Evolutionary conservation across 106 monocot genomes (phyloP).

Genomic region (Acorus gramineus): DNA sequence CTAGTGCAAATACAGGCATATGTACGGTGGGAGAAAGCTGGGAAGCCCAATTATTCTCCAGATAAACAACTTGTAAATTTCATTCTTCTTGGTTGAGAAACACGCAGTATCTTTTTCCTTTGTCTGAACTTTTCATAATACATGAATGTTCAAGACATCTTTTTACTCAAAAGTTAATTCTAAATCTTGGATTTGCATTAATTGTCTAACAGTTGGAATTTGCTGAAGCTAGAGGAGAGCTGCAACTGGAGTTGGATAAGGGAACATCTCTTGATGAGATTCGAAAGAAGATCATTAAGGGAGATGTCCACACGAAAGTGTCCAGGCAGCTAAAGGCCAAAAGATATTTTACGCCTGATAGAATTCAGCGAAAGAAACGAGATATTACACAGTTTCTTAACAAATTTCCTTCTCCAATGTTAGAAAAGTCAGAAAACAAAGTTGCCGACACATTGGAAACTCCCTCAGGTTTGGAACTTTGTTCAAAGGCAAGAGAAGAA

Average conservation of each 20-base stretch:
- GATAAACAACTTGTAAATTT: slow-evolving; percentile 46
- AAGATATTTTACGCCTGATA: slow-evolving; percentile 47
- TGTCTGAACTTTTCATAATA: background rate
- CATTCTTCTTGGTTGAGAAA: slow-evolving; percentile 1
- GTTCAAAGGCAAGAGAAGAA: slow-evolving; percentile 34
- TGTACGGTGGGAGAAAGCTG: slow-evolving; percentile 66
- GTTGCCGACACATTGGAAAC: slow-evolving; percentile 8
- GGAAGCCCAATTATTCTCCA: slow-evolving; percentile 65
- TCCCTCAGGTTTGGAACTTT: slow-evolving; percentile 39
- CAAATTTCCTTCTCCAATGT: slow-evolving; percentile 23
- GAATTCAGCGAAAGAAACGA: slow-evolving; percentile 64
- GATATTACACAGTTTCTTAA: slow-evolving; percentile 53
- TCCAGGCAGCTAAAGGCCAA: slow-evolving; percentile 54
- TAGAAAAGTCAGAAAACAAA: slow-evolving; percentile 18
- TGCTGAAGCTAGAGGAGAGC: slow-evolving; percentile 82
- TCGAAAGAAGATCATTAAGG: slow-evolving; percentile 48
- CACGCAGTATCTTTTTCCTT: background rate
- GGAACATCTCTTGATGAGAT: slow-evolving; percentile 55
- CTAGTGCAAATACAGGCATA: slow-evolving; percentile 71
- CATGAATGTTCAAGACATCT: too few species aligned
- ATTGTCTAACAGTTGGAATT: slow-evolving; percentile 58
- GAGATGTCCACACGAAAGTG: slow-evolving; percentile 47
- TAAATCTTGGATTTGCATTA: background rate
- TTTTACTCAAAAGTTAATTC: background rate
- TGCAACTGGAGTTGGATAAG: slow-evolving; percentile 53